Evolutionary conservation across 176 grass and related monocot genomes (phyloP).

Genomic region (Panicum miliaceum): DNA sequence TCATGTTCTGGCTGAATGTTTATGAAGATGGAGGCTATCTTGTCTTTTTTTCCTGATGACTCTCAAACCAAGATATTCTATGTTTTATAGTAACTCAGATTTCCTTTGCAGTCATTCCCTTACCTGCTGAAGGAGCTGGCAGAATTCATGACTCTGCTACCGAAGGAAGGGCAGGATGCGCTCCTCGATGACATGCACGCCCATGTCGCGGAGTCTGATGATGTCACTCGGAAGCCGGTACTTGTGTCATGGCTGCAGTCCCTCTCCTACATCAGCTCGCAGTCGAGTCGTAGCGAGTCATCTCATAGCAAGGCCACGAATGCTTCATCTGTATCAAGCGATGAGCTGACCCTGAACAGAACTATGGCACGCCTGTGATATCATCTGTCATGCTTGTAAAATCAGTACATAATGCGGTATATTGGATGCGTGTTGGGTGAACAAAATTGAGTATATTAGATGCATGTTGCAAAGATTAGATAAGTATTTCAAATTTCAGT

Average conservation of each 20-base stretch:
- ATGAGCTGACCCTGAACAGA: constrained; percentile 40
- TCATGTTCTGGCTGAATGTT: not conserved
- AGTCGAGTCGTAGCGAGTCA: not conserved
- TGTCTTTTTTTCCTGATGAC: not conserved
- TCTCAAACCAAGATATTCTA: not conserved
- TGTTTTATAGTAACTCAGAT: not conserved
- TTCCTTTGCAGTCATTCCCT: constrained; percentile 63
- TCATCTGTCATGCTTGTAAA: not conserved
- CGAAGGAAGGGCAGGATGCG: constrained; percentile 81
- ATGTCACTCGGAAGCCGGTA: constrained; percentile 86
- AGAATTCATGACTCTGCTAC: constrained; percentile 62
- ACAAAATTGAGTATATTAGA: not conserved
- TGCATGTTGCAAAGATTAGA: not conserved
- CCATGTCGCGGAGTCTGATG: constrained; percentile 79
- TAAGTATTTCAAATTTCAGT: not conserved
- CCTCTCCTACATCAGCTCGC: constrained; percentile 80
- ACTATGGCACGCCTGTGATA: constrained; percentile 43
- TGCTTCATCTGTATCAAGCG: not conserved
- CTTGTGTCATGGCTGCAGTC: constrained; percentile 92
- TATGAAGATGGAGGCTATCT: not conserved
- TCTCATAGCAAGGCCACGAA: not conserved
- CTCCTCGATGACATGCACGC: constrained; percentile 82
- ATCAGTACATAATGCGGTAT: not conserved
- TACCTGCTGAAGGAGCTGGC: constrained; percentile 86
- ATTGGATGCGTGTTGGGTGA: not conserved